These are phyloP conservation scores for Oryza rufipogon DNA, from an alignment of 176 grass and related monocot genomes.

Conservation along the genomic window DNA sequence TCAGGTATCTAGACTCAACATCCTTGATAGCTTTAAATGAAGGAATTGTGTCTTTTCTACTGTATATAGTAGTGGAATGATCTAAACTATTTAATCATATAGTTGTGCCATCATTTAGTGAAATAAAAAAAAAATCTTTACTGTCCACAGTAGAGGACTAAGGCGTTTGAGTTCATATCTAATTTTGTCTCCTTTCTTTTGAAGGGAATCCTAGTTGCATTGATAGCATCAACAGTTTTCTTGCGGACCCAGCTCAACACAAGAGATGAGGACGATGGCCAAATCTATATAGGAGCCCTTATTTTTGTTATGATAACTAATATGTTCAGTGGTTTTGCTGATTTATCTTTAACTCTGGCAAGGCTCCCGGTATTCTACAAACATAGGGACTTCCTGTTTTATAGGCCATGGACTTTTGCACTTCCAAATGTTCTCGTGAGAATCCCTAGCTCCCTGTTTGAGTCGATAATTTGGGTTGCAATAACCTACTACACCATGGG, in stretches of 20 bases:
- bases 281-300: constrained; percentile 83
- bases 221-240: constrained; percentile 75
- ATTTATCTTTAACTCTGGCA: constrained; percentile 63
- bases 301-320: constrained; percentile 80
- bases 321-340: constrained; percentile 92
- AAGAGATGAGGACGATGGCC: constrained; percentile 59
- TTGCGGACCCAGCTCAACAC: constrained; percentile 63
- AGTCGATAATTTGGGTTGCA: constrained; percentile 70
- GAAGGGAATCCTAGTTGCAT: constrained; percentile 65
- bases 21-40: constrained; percentile 10
- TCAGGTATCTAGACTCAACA: constrained; percentile 57
- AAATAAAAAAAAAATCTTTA: constrained; percentile 7
- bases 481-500: constrained; percentile 86
- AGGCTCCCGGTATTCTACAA: constrained; percentile 91
- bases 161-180: constrained; percentile 36
- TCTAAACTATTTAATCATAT: constrained; percentile 1
- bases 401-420: constrained; percentile 73
- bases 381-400: constrained; percentile 88
- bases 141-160: background rate
- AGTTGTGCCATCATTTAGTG: background rate
- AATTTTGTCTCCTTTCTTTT: constrained; percentile 27
- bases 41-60: background rate
- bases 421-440: constrained; percentile 80
- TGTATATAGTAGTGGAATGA: background rate
- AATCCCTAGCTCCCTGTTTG: constrained; percentile 70